A percentile compares a stretch with the other conserved stretches of the same genome.
phyloP scores from a whole-genome alignment of 768 basidiomycete species.

The Hygrophoropsis aurantiaca region DNA sequence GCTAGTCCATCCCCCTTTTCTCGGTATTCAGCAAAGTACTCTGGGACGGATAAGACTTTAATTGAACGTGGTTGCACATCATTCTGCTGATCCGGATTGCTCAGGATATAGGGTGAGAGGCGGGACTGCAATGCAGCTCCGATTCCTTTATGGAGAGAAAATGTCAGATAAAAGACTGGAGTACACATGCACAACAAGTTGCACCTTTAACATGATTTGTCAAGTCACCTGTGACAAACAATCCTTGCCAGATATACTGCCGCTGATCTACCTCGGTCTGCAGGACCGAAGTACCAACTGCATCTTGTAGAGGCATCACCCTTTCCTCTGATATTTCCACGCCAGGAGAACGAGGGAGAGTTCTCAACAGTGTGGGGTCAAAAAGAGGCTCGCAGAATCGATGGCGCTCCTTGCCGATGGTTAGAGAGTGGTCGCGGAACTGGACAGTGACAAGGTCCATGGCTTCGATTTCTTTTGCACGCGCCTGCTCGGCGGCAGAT shows the following conservation, averaged over 20 bases:
- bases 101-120: slow-evolving; percentile 60
- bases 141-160: slow-evolving; percentile 44
- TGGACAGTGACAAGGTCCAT: slow-evolving; percentile 77
- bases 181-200: slow-evolving; percentile 6
- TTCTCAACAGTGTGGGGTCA: slow-evolving; percentile 59
- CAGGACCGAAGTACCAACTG: slow-evolving; percentile 61
- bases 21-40: slow-evolving; percentile 89
- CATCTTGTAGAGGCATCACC: slow-evolving; percentile 59
- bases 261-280: slow-evolving; percentile 65
- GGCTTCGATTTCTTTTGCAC: slow-evolving; percentile 80
- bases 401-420: slow-evolving; percentile 85
- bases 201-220: slow-evolving; percentile 71
- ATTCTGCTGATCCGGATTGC: slow-evolving; percentile 60
- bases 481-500: slow-evolving; percentile 76
- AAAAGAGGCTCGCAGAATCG: slow-evolving; percentile 90
- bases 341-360: slow-evolving; percentile 27
- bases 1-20: slow-evolving; percentile 82
- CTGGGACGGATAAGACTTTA: slow-evolving; percentile 68
- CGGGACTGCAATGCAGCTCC: slow-evolving; percentile 71
- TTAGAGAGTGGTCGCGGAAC: slow-evolving; percentile 69
- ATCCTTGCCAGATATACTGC: slow-evolving; percentile 72
- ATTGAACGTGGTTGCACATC: slow-evolving; percentile 72
- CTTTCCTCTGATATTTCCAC: slow-evolving; percentile 21
- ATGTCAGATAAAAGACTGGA: not conserved
- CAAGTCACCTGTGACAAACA: slow-evolving; percentile 80